Evolutionary conservation across 2,329 filamentous ascomycete species (phyloP), one percentile per base, ranked within the genome.

Genomic region (Verticillium klebahnii): DNA sequence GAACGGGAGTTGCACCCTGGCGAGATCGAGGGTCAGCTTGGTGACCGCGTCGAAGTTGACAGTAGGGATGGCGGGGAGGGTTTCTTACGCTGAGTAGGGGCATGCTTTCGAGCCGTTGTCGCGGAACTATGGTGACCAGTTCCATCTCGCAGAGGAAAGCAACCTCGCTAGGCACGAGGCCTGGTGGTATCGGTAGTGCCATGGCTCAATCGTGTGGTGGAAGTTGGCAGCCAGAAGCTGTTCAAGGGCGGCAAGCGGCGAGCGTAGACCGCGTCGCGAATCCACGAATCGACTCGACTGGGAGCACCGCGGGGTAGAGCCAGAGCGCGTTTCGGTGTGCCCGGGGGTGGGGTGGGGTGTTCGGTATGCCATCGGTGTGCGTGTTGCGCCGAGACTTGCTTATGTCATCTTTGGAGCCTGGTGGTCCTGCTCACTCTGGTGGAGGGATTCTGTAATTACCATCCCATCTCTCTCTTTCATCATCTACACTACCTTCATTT

Each of bases 91-190:
- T 88, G 61, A 99, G 85, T 65, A 99, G 84, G 69, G 91, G 84
- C 65, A 99, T 90, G 68, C 86, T 87, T 67, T 97, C 93, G 60
- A 99, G 87, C 66, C 91, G 86, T 75, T 98, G 93, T 60, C 95
- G 91, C 39, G 95, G 95, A 58, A 98, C 87, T 25, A 99, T 85
- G 0, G 93, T 97, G 61, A 99, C 90, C 70, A 92, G 86, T 79
- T 98, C 94, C 93, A 97, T 98, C 79, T 99, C 95, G 76, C 93
- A 97, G 32, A 98, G 81, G 72, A 98, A 99, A 58, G 93, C 91
- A 56, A 96, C 90, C 78, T 99, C 95, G 66, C 91, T 83, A 63
- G 95, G 92, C 69, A 91, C 89, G 55, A 97, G 84, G 75, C 78
- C 82, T 59, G 75, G 69, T 5, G 80, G 80, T 15, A 84, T 73